Conservation (phyloP, 805 yeast genomes). For the Metschnikowia picachoensis region DNA sequence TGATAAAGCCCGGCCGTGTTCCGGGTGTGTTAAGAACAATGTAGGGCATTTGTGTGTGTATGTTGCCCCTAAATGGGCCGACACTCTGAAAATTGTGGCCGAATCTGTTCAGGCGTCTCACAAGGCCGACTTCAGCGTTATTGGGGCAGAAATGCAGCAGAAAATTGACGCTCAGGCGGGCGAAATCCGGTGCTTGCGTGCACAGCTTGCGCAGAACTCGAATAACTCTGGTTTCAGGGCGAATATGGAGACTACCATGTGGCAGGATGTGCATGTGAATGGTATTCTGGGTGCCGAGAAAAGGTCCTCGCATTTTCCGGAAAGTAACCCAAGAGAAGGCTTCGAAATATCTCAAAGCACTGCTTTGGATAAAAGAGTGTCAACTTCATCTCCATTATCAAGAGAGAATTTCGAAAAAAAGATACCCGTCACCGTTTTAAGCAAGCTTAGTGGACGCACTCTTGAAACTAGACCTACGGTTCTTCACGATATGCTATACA, state of each 20-base stretch:
- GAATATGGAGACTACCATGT: too few species aligned
- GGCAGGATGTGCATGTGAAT: too few species aligned
- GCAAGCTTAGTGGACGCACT: constrained; percentile 20
- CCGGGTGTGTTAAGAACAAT: constrained; percentile 39
- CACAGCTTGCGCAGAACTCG: constrained; percentile 1
- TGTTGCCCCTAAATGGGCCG: constrained; percentile 38
- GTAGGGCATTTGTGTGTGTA: constrained; percentile 40
- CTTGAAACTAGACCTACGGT: constrained; percentile 9
- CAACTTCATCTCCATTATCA: not conserved
- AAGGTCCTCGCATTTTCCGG: too few species aligned
- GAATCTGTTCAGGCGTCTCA: not conserved
- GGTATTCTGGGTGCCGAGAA: too few species aligned
- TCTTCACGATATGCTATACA: constrained; percentile 17
- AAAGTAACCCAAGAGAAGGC: too few species aligned
- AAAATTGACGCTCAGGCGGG: constrained; percentile 6
- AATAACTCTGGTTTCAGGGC: too few species aligned
- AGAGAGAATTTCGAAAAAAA: not conserved
- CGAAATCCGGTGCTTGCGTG: constrained; percentile 13
- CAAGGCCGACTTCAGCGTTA: not conserved
- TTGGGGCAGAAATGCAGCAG: constrained; percentile 5
- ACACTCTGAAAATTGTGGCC: constrained; percentile 6
- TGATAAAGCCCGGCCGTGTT: constrained; percentile 40
- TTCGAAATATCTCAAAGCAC: too few species aligned
- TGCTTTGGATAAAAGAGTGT: too few species aligned
- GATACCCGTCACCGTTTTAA: constrained; percentile 18